Percentiles rank a stretch among this genome's conserved stretches.
Conservation (phyloP, 306 rosid species). For the Pterocarpus macrocarpus region DNA sequence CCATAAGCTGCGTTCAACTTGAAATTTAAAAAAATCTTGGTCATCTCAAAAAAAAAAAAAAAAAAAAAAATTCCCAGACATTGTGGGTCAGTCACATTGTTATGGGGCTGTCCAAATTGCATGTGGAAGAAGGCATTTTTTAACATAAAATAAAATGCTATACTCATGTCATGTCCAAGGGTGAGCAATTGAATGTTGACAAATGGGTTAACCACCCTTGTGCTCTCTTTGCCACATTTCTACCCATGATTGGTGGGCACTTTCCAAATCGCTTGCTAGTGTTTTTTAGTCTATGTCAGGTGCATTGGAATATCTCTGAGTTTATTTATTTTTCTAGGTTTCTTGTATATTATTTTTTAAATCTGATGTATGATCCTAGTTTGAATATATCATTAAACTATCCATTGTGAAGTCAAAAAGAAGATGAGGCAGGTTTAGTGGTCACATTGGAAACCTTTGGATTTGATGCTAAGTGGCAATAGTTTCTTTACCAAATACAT, state of each 20-base stretch:
- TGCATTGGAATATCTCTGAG: slow-evolving; percentile 32
- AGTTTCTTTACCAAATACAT: slow-evolving; percentile 11
- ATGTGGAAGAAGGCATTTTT: slow-evolving; percentile 46
- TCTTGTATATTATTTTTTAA: neutral
- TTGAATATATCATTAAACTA: slow-evolving; percentile 7
- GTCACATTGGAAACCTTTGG: slow-evolving; percentile 27
- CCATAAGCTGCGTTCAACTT: slow-evolving; percentile 35
- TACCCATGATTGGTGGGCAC: slow-evolving; percentile 31
- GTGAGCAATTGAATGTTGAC: slow-evolving; percentile 28
- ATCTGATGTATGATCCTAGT: slow-evolving; percentile 26
- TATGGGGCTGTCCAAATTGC: slow-evolving; percentile 52
- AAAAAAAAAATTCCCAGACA: neutral
- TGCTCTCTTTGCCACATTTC: slow-evolving; percentile 37
- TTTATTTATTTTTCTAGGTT: slow-evolving; percentile 2
- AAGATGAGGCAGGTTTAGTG: slow-evolving; percentile 46
- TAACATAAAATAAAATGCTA: slow-evolving; percentile 5
- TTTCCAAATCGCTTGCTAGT: slow-evolving; percentile 13
- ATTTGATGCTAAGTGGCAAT: slow-evolving; percentile 8
- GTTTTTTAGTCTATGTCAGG: slow-evolving; percentile 38
- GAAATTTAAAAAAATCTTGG: slow-evolving; percentile 35
- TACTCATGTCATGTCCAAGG: slow-evolving; percentile 4
- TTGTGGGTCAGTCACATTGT: slow-evolving; percentile 52
- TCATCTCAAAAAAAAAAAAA: neutral
- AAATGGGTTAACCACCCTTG: slow-evolving; percentile 35
- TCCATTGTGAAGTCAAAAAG: slow-evolving; percentile 21